Evolutionary conservation across 768 basidiomycete species (phyloP), one percentile per base, ranked within the genome.

Genomic region (Mycena polygramma): DNA sequence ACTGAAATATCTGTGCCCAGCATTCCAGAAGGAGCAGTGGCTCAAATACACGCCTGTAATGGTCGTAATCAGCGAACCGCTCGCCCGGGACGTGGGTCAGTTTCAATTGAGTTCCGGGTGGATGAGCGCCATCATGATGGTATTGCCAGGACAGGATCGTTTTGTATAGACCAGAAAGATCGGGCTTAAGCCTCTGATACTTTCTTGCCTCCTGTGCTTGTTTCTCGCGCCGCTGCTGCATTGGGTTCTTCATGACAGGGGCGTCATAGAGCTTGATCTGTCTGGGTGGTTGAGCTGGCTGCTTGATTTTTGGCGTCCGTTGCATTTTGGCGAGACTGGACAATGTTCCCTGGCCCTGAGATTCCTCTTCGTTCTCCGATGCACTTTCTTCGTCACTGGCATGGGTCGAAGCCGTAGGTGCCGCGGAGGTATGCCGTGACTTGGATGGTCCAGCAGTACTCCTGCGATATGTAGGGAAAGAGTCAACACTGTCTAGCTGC

Each of bases 121-220:
- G 94, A 46, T 86, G 79, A 45, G 89, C 78, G 24, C 91, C 90
- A 14, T 77, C 77, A 73, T 94, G 88, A 54, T 91, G 87, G 70
- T 95, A 95, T 78, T 93, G 84, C 98, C 98, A 99, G 0, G 94
- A 91, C 1, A 99, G 81, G 36, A 99, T 84, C 13, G 85, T 81
- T 54, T 89, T 90, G 78, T 97, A 93, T 24, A 99, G 89, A 8
- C 84, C 86, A 37, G 91, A 90, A 22, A 97, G 85, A 75, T 99
- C 92, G 3, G 96, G 97, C 75, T 90, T 92, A 75, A 97, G 83
- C 10, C 96, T 90, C 70, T 91, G 81, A 9, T 89, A 88, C 53
- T 83, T 87, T 66, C 87, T 86, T 35, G 89, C 88, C 64, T 90
- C 89, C 20, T 92, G 62, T 20, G 61, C 90, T 59, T 88, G 85